phyloP scores from a whole-genome alignment of 108 stramenopile genomes.

The Fragilariopsis cylindrus region DNA sequence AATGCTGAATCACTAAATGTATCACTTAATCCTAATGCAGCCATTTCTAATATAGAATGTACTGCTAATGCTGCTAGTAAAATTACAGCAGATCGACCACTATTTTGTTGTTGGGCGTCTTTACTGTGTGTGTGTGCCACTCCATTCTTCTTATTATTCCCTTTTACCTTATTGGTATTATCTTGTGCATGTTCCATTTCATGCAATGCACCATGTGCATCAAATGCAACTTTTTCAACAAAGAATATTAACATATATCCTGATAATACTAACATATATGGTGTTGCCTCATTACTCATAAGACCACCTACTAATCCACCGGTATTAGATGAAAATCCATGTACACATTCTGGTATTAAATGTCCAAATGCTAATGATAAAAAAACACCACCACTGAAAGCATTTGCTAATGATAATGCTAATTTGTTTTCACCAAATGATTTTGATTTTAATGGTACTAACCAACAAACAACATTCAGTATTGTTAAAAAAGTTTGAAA shows the following conservation, averaged over 20 bases:
- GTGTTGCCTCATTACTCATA: slow-evolving; percentile 73
- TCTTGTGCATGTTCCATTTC: slow-evolving; percentile 63
- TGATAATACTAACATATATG: slow-evolving; percentile 77
- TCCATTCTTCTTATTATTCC: slow-evolving; percentile 21
- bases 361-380: slow-evolving; percentile 94
- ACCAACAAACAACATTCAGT: slow-evolving; percentile 91
- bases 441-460: slow-evolving; percentile 77
- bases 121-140: neutral
- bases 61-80: slow-evolving; percentile 93
- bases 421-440: slow-evolving; percentile 81
- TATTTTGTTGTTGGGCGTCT: slow-evolving; percentile 20
- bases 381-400: slow-evolving; percentile 97
- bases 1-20: slow-evolving; percentile 83
- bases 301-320: neutral
- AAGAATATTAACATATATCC: slow-evolving; percentile 96
- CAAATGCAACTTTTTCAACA: slow-evolving; percentile 97
- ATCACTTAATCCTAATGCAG: slow-evolving; percentile 88
- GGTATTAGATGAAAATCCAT: slow-evolving; percentile 65
- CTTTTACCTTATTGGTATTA: slow-evolving; percentile 12
- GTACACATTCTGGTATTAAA: slow-evolving; percentile 93
- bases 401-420: slow-evolving; percentile 87
- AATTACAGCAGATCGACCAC: slow-evolving; percentile 88
- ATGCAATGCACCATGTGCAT: slow-evolving; percentile 86
- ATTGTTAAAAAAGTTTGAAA: slow-evolving; percentile 84
- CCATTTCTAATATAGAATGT: slow-evolving; percentile 93